Conservation (phyloP, 2,329 filamentous ascomycete genomes). For the Curvularia lunata region DNA sequence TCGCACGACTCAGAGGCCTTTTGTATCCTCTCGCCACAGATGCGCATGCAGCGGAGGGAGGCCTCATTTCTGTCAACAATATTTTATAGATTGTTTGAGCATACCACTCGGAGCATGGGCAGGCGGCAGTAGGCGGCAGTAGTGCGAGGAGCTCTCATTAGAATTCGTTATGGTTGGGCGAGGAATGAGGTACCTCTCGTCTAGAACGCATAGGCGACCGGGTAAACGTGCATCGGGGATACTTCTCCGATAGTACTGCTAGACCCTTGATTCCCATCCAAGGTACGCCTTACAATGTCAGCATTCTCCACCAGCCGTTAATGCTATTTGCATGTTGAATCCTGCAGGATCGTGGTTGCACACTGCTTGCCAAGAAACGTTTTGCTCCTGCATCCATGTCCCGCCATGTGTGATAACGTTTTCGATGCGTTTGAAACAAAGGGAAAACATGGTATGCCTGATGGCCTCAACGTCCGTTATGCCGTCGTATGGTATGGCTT, state of each 20-base stretch:
- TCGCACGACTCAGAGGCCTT: constrained; percentile 8
- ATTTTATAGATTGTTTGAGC: constrained; percentile 8
- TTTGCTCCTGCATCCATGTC: neutral
- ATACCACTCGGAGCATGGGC: neutral
- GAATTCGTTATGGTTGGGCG: neutral
- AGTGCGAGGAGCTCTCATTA: neutral
- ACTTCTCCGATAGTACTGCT: neutral
- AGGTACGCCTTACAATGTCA: neutral
- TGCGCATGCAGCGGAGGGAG: constrained; percentile 12
- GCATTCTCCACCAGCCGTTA: neutral
- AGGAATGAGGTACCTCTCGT: neutral
- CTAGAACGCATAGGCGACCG: constrained; percentile 6
- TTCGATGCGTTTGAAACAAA: neutral
- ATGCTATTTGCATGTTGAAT: neutral
- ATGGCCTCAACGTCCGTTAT: neutral
- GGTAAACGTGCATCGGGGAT: constrained; percentile 1
- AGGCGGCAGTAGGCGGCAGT: neutral
- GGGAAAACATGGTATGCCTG: neutral
- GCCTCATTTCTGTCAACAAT: constrained; percentile 6
- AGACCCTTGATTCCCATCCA: neutral
- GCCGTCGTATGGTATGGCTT: neutral
- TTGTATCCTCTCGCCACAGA: constrained; percentile 9
- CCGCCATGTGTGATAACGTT: too few relatives aligned
- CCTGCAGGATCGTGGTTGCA: neutral
- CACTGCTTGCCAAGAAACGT: neutral